Evolutionary conservation across 2,329 filamentous ascomycete species (phyloP).

Genomic region (Reticulascus tulasneorum): DNA sequence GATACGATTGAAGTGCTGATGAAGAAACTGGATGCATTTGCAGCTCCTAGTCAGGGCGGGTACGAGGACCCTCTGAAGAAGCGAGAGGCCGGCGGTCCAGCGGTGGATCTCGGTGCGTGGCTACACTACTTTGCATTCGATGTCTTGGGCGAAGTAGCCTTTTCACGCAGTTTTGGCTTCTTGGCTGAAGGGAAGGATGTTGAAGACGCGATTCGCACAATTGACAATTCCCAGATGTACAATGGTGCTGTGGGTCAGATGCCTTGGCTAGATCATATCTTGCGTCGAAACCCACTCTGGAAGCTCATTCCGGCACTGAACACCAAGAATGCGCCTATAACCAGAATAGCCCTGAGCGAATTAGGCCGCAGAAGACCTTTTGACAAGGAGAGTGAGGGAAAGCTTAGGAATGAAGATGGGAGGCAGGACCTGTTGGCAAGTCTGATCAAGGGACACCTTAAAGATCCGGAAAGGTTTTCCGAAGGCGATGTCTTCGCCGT

Average conservation of each 20-base stretch:
- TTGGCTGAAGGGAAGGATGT: slow-evolving; percentile 45
- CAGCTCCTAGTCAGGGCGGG: slow-evolving; percentile 13
- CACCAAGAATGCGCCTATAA: slow-evolving; percentile 43
- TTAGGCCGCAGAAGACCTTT: slow-evolving; percentile 43
- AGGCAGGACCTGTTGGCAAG: slow-evolving; percentile 47
- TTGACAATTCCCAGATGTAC: slow-evolving; percentile 49
- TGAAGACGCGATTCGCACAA: slow-evolving; percentile 34
- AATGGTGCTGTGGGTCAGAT: slow-evolving; percentile 50
- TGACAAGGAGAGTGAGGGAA: slow-evolving; percentile 38
- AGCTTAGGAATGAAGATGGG: slow-evolving; percentile 35
- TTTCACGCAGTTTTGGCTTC: slow-evolving; percentile 50
- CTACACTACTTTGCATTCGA: slow-evolving; percentile 32
- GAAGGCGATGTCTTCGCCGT: slow-evolving; percentile 55
- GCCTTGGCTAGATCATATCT: slow-evolving; percentile 42
- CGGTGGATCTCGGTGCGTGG: slow-evolving; percentile 43
- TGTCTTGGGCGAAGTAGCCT: slow-evolving; percentile 49
- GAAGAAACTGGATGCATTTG: slow-evolving; percentile 37
- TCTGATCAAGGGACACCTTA: slow-evolving; percentile 48
- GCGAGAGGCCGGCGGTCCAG: slow-evolving; percentile 9
- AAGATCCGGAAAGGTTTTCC: slow-evolving; percentile 41
- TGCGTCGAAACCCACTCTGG: slow-evolving; percentile 45
- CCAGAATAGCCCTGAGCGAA: slow-evolving; percentile 48
- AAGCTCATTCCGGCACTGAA: slow-evolving; percentile 34
- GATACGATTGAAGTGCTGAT: slow-evolving; percentile 45
- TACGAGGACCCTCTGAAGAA: slow-evolving; percentile 2